Evolutionary conservation across 129 eudicot species (phyloP), one percentile per base, ranked within the genome.

Genomic region (Chrysanthemum seticuspe): DNA sequence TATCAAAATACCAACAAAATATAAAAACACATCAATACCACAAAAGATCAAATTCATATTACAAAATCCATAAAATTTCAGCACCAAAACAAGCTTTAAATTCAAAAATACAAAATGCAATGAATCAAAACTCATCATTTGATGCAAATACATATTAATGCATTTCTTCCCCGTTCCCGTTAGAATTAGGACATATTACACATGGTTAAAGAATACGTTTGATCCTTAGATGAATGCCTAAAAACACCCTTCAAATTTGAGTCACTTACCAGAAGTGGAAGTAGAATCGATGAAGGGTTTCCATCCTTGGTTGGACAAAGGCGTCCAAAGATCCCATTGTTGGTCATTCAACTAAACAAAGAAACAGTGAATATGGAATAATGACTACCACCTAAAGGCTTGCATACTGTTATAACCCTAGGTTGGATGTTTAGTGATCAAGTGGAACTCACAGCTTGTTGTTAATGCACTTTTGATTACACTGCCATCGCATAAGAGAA

Each of bases 291-390:
- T 56, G 65, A 89, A 86, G 16, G 96, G 84, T 79, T 79, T 88
- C 99, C 97, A 88, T 86, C 89, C 91, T 86, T 90, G 96, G 65
- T 84, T 79, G 2, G 87, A 72, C 85, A 88, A 86, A 69, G 99
- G 97, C 10, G 57, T 82, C 99, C 99, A 94, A 51, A 90, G 87
- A 63, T 90, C 88, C 7, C 85, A 78, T 19, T 74, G 65, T 72
- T 74, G 82, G 8, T 74, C 86, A 73, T 70, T 80, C 76, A 89
- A 74, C 96, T 91, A 68, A 55, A 55, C 9, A 34, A 68, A 40
- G 14, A 25, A 23, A 34, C 45, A 72, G 29, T 27, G 23, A 76
- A 74, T 56, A 80, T 0, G 18, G 15, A 45, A 75, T 65, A 57
- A 68, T 11, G 8, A 27, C 27, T 13, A 25, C 61, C 47, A 58